These are phyloP conservation scores for Plasmodium ovale DNA, from an alignment of 169 alveolate genomes.

Conservation along the genomic window DNA sequence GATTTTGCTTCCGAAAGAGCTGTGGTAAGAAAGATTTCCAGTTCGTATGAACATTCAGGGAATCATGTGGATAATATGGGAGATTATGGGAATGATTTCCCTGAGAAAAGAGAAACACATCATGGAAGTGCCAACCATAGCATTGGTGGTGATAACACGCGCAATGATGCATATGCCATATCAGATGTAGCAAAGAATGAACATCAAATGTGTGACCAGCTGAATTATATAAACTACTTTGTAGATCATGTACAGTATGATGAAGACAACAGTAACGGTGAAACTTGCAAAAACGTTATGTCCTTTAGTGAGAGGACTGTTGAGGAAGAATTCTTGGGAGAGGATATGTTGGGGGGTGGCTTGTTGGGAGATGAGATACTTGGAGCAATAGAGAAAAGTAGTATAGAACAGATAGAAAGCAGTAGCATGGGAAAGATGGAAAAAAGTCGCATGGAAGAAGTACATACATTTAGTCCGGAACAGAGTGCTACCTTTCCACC, in stretches of 20 bases:
- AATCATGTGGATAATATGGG: too few relatives aligned
- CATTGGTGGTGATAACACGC: background rate
- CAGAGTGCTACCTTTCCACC: conserved; percentile 5
- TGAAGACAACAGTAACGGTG: background rate
- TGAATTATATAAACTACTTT: conserved; percentile 17
- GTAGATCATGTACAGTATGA: conserved; percentile 4
- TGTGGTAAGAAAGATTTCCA: too few relatives aligned
- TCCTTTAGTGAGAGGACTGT: conserved; percentile 32
- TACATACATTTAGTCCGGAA: background rate
- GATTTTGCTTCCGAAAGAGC: too few relatives aligned
- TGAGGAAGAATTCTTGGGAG: too few relatives aligned
- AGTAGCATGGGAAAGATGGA: background rate
- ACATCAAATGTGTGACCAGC: background rate
- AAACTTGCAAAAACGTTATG: conserved; percentile 10
- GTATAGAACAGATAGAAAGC: background rate
- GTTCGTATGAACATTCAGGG: too few relatives aligned
- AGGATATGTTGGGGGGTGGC: too few relatives aligned
- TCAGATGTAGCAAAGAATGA: conserved; percentile 6
- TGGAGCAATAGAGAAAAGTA: too few relatives aligned
- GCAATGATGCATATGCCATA: background rate
- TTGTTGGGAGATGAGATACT: too few relatives aligned
- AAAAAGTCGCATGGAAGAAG: too few relatives aligned
- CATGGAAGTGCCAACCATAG: background rate
- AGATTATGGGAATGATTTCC: too few relatives aligned
- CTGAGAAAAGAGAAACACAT: background rate